A percentile compares a stretch with the other conserved stretches of the same genome.
These are phyloP conservation scores for Phyllostachys edulis DNA, from an alignment of 176 grass and related monocot species.

Conservation along the genomic window DNA sequence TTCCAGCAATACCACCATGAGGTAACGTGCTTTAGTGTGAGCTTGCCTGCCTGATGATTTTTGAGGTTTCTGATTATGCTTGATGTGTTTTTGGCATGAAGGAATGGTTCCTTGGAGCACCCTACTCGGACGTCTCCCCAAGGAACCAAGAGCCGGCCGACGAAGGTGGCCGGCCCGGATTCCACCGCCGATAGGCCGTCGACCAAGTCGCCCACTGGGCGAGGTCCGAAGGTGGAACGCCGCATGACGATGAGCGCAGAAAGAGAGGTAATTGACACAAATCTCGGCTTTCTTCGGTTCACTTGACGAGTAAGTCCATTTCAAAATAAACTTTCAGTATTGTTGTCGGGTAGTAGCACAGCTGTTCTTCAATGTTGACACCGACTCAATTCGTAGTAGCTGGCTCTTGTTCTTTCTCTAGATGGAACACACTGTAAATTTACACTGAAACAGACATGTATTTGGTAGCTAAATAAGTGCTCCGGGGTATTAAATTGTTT, in stretches of 20 bases:
- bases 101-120: slow-evolving; percentile 62
- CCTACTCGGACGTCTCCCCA: slow-evolving; percentile 46
- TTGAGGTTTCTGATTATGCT: slow-evolving; percentile 19
- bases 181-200: slow-evolving; percentile 41
- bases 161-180: slow-evolving; percentile 37
- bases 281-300: background rate
- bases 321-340: background rate
- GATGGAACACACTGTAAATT: slow-evolving; percentile 27
- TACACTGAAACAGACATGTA: slow-evolving; percentile 35
- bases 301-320: slow-evolving; percentile 23
- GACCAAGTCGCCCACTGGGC: slow-evolving; percentile 56
- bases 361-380: slow-evolving; percentile 21
- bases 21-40: slow-evolving; percentile 9
- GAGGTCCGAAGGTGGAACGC: slow-evolving; percentile 61
- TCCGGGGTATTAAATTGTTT: slow-evolving; percentile 22
- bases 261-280: slow-evolving; percentile 46
- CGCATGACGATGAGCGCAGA: slow-evolving; percentile 46
- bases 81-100: slow-evolving; percentile 45
- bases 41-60: background rate
- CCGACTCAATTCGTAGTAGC: slow-evolving; percentile 10
- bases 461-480: slow-evolving; percentile 15
- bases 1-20: slow-evolving; percentile 42
- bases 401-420: slow-evolving; percentile 25
- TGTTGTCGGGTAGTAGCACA: slow-evolving; percentile 6
- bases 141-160: slow-evolving; percentile 41